Evolutionary conservation across 2,329 filamentous ascomycete genomes (phyloP), one percentile per base, ranked within the genome.

Genomic region (Claviceps quebecensis): DNA sequence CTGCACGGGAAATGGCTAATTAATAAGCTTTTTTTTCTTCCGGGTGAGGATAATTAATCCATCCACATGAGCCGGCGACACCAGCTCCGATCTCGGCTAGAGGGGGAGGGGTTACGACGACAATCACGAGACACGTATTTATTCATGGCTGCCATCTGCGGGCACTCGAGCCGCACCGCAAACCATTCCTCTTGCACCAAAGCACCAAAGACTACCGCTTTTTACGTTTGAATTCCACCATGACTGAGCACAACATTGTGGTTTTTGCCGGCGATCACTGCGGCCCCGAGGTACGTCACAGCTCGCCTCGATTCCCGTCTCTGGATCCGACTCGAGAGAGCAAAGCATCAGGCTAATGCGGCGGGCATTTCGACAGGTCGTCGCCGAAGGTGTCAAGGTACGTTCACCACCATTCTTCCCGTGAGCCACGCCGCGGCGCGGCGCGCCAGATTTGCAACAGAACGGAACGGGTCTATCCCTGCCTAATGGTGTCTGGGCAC

Each of bases 301-400:
- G 49, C 8, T 48, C 49, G 9, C 48, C 47, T 48, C 19, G 49
- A 54, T 54, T 47, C 52, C 8, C 55, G 49, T 52, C 53, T 54
- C 53, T 56, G 49, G 26, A 49, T 34, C 55, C 52, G 53, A 57
- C 53, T 52, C 47, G 52, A 49, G 47, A 50, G 38, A 45, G 41
- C 54, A 48, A 52, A 54, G 52, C 52, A 49, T 39, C 59, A 59
- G 52, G 59, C 55, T 50, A 48, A 48, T 41, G 47, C 6, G 38
- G 39, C 54, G 44, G 13, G 48, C 56, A 52, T 49, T 48, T 57
- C n/a, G 45, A 56, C 56, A 64, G 86, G 86, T 94, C 58, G 82
- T 87, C 53, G 80, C 80, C 56, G 88, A 95, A 72, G 88, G 81
- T 56, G 70, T 94, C 62, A 95, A 95, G 79, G 86, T 89, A 72